These are phyloP conservation scores for Tricholoma furcatifolium DNA, from an alignment of 768 basidiomycete genomes.

Conservation along the genomic window DNA sequence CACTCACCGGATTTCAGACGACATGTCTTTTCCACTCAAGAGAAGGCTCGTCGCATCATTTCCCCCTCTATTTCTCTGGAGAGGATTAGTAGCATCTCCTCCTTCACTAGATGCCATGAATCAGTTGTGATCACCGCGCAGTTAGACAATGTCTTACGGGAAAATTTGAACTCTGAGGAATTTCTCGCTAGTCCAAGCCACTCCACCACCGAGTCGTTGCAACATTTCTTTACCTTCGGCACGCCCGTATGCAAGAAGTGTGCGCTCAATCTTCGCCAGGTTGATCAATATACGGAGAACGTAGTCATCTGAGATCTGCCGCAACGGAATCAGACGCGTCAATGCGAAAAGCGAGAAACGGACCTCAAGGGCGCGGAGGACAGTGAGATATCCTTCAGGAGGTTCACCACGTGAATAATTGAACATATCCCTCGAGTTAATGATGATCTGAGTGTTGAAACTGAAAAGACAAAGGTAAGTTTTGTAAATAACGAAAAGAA, in stretches of 20 bases:
- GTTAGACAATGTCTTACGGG: slow-evolving; percentile 41
- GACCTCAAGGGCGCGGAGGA: slow-evolving; percentile 82
- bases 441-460: slow-evolving; percentile 50
- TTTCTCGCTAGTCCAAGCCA: slow-evolving; percentile 61
- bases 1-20: slow-evolving; percentile 45
- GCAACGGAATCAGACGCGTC: slow-evolving; percentile 10
- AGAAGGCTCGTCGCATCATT: slow-evolving; percentile 44
- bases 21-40: slow-evolving; percentile 52
- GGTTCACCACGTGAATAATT: slow-evolving; percentile 80
- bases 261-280: slow-evolving; percentile 65
- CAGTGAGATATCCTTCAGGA: slow-evolving; percentile 57
- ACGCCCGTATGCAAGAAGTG: slow-evolving; percentile 64
- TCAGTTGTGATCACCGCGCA: not conserved
- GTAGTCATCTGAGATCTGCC: slow-evolving; percentile 69
- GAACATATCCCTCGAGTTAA: slow-evolving; percentile 73
- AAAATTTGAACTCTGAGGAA: slow-evolving; percentile 61
- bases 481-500: not conserved
- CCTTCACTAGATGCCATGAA: slow-evolving; percentile 49
- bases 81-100: slow-evolving; percentile 53
- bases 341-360: slow-evolving; percentile 18
- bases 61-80: slow-evolving; percentile 22
- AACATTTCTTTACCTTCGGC: slow-evolving; percentile 58
- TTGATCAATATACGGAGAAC: slow-evolving; percentile 85
- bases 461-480: slow-evolving; percentile 28
- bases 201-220: slow-evolving; percentile 45